Conservation (phyloP, 768 basidiomycete species). For the Boletellus ananas region DNA sequence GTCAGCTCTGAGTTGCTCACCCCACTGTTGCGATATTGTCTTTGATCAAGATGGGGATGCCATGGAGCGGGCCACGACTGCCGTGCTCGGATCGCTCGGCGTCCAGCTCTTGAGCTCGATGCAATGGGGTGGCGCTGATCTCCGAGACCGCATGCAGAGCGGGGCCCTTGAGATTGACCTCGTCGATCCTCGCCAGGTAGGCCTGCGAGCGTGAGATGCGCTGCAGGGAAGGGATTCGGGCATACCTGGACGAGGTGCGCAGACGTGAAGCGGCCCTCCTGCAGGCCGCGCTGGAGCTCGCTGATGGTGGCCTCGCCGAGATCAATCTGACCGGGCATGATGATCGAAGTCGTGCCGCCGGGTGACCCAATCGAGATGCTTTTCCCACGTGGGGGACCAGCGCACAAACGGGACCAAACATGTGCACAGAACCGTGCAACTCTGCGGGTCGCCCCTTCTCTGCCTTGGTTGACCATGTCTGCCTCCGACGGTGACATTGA, state of each 20-base stretch:
- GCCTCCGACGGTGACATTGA: slow-evolving; percentile 50
- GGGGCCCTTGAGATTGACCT: slow-evolving; percentile 44
- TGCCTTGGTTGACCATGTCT: slow-evolving; percentile 35
- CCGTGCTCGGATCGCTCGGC: slow-evolving; percentile 45
- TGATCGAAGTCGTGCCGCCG: slow-evolving; percentile 7
- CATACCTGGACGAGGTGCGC: slow-evolving; percentile 59
- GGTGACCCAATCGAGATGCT: slow-evolving; percentile 7
- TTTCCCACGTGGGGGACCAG: slow-evolving; percentile 9
- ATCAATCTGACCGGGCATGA: slow-evolving; percentile 37
- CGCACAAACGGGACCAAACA: slow-evolving; percentile 22
- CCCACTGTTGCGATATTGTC: slow-evolving; percentile 40
- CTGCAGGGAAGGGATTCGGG: too few relatives aligned
- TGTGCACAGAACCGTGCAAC: neutral
- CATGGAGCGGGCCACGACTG: slow-evolving; percentile 49
- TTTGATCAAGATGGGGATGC: slow-evolving; percentile 57
- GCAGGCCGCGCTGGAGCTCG: slow-evolving; percentile 52
- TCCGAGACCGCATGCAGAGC: slow-evolving; percentile 57
- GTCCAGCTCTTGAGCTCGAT: slow-evolving; percentile 49
- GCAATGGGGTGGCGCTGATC: slow-evolving; percentile 49
- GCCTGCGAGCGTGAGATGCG: slow-evolving; percentile 37
- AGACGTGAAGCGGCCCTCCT: slow-evolving; percentile 49
- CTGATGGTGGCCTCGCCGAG: slow-evolving; percentile 57
- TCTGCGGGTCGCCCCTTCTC: neutral
- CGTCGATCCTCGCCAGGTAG: slow-evolving; percentile 62
- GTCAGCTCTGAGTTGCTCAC: slow-evolving; percentile 7